These are phyloP conservation scores for Mrakia gelida DNA, from an alignment of 768 basidiomycete genomes.

Conservation along the genomic window DNA sequence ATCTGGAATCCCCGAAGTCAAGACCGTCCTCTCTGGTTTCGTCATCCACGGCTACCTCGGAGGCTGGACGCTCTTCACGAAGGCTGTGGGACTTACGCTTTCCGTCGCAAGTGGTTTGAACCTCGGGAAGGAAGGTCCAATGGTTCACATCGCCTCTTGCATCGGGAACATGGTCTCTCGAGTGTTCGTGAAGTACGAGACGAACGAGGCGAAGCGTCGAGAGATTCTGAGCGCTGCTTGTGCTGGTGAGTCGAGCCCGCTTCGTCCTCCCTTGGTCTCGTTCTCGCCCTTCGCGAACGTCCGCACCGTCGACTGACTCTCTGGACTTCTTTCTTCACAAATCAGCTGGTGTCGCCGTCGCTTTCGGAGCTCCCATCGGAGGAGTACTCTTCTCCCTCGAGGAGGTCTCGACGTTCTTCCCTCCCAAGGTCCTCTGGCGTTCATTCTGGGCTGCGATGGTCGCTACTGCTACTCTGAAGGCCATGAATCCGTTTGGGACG, in stretches of 20 bases:
- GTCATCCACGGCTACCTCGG: conserved; percentile 98
- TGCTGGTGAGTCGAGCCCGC: conserved; percentile 51
- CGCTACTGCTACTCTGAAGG: conserved; percentile 74
- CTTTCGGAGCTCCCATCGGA: conserved; percentile 63
- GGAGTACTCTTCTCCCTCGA: conserved; percentile 67
- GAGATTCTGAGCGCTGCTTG: conserved; percentile 94
- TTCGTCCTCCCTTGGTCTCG: neutral
- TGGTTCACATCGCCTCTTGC: conserved; percentile 76
- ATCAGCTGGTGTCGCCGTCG: conserved; percentile 62
- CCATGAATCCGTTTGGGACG: conserved; percentile 87
- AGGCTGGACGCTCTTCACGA: conserved; percentile 79
- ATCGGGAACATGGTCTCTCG: conserved; percentile 89
- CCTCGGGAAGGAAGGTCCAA: conserved; percentile 53
- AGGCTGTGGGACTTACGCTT: conserved; percentile 79
- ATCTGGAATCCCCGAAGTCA: conserved; percentile 94
- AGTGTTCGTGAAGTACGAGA: conserved; percentile 81
- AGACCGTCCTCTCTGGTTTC: conserved; percentile 88
- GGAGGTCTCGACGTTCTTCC: conserved; percentile 95
- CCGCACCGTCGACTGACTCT: too few species aligned
- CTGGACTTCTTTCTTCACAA: neutral
- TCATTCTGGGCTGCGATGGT: conserved; percentile 87
- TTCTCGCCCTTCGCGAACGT: too few species aligned
- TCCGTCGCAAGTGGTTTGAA: conserved; percentile 89
- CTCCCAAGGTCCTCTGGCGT: conserved; percentile 95
- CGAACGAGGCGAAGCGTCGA: conserved; percentile 90